Conservation (phyloP, 805 yeast genomes). For the Teunomyces panamensis region DNA sequence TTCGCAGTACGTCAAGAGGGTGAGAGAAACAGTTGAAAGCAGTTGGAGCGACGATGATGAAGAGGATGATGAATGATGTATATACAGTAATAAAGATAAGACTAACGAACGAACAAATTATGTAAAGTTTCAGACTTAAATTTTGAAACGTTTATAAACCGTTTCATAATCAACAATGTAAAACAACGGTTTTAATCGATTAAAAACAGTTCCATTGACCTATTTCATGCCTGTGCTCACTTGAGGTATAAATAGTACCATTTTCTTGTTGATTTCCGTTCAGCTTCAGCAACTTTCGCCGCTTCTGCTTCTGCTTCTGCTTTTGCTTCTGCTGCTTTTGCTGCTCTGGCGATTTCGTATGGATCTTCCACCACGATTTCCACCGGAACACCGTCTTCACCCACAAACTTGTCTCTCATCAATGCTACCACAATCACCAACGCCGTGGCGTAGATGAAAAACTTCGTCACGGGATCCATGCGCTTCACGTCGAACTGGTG, state of each 20-base stretch:
- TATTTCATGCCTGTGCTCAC: slow-evolving; percentile 11
- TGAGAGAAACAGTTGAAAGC: slow-evolving; percentile 89
- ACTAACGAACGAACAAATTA: too few relatives aligned
- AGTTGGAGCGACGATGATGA: slow-evolving; percentile 85
- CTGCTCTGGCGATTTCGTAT: slow-evolving; percentile 21
- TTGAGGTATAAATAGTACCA: slow-evolving; percentile 56
- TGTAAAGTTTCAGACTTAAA: too few relatives aligned
- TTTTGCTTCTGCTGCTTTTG: slow-evolving; percentile 13
- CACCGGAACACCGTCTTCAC: slow-evolving; percentile 41
- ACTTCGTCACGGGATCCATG: slow-evolving; percentile 57
- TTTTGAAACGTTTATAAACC: too few relatives aligned
- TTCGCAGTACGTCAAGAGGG: slow-evolving; percentile 86
- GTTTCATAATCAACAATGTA: too few relatives aligned
- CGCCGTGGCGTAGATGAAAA: slow-evolving; percentile 48
- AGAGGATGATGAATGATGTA: slow-evolving; percentile 47
- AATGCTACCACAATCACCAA: slow-evolving; percentile 50
- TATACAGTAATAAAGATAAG: background rate
- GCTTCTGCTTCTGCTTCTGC: slow-evolving; percentile 12
- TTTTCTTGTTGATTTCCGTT: slow-evolving; percentile 15
- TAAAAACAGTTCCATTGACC: too few relatives aligned
- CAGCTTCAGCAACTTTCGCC: slow-evolving; percentile 7
- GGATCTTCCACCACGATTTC: slow-evolving; percentile 39
- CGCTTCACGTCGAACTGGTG: slow-evolving; percentile 46
- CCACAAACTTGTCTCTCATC: slow-evolving; percentile 52
- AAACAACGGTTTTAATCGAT: too few relatives aligned